These are phyloP conservation scores for Mrakia frigida DNA, from an alignment of 768 basidiomycete species.

Conservation along the genomic window DNA sequence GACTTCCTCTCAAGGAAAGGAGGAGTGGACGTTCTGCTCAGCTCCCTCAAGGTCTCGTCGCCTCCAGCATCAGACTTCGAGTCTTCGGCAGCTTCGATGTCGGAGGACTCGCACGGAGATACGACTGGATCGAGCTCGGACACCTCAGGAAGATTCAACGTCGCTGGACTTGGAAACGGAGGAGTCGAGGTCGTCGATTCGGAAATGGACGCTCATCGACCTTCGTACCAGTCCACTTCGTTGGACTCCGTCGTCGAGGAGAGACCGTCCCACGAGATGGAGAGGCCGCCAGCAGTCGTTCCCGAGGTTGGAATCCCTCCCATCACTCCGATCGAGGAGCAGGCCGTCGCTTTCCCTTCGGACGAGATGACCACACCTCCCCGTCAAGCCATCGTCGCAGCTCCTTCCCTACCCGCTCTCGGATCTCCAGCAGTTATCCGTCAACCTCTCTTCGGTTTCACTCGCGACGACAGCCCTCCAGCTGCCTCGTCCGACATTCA, in stretches of 20 bases:
- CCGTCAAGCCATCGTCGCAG: not conserved
- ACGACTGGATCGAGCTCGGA: not conserved
- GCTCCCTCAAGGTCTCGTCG: constrained; percentile 39
- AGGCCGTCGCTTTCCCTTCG: not conserved
- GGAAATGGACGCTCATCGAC: not conserved
- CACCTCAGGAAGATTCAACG: not conserved
- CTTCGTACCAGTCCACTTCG: not conserved
- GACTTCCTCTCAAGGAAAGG: constrained; percentile 60
- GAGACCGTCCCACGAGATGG: constrained; percentile 19
- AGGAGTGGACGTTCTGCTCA: constrained; percentile 62
- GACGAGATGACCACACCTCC: not conserved
- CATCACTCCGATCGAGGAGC: not conserved
- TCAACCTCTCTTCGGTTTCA: constrained; percentile 9
- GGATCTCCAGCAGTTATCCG: not conserved
- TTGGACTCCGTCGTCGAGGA: constrained; percentile 25
- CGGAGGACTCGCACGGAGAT: constrained; percentile 11
- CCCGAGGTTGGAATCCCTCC: not conserved
- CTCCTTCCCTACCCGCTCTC: not conserved
- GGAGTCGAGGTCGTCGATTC: not conserved
- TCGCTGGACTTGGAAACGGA: not conserved
- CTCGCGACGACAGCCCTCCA: not conserved
- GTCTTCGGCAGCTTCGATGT: not conserved
- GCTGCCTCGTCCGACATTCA: not conserved
- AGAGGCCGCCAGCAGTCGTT: not conserved
- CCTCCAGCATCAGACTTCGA: constrained; percentile 11